Evolutionary conservation across 176 grass and related monocot genomes (phyloP).

Genomic region (Carex pumila): DNA sequence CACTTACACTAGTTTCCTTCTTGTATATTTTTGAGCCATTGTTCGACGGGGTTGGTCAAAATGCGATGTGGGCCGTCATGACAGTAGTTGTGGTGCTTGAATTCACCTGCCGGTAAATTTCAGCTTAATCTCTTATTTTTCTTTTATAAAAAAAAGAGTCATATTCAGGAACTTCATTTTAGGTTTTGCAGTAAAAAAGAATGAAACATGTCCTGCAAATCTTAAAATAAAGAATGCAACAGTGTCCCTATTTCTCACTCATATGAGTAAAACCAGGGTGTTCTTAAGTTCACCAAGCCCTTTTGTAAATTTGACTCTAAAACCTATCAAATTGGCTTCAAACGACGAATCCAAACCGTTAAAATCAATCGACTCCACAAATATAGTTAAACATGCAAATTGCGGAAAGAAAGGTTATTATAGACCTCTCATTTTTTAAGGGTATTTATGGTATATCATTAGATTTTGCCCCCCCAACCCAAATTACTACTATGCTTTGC

Average conservation of each 20-base stretch:
- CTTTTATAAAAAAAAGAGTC: neutral
- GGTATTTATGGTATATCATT: neutral
- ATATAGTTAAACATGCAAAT: neutral
- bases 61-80: conserved; percentile 99
- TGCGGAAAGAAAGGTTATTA: neutral
- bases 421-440: neutral
- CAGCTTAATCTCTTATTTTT: neutral
- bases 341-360: too few relatives aligned
- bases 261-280: neutral
- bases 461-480: neutral
- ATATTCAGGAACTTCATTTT: neutral
- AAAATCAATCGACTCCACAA: too few relatives aligned
- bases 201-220: neutral
- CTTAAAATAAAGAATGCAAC: neutral
- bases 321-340: too few relatives aligned
- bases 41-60: conserved; percentile 63
- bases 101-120: conserved; percentile 79
- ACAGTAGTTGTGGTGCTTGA: conserved; percentile 90
- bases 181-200: neutral
- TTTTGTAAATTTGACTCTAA: too few relatives aligned
- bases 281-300: too few relatives aligned
- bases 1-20: conserved; percentile 65
- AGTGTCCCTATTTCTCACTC: neutral
- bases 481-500: neutral
- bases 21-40: conserved; percentile 74